Conservation (phyloP, 257 asterid species). For the Thymus quinquecostatus region DNA sequence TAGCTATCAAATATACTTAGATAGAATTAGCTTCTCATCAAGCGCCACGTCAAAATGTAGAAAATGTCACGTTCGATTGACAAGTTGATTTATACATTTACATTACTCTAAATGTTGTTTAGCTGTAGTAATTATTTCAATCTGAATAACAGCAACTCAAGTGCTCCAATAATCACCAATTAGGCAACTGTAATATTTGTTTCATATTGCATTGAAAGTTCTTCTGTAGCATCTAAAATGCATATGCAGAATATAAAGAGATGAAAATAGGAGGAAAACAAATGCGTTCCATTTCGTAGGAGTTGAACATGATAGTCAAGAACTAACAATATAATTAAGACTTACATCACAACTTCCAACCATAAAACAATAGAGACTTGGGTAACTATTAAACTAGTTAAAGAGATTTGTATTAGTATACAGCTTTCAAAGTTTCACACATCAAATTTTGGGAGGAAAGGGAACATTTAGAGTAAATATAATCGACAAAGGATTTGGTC, state of each 20-base stretch:
- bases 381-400: background rate
- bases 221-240: conserved; percentile 10
- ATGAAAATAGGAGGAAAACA: background rate
- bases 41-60: background rate
- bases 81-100: background rate
- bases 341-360: conserved; percentile 1
- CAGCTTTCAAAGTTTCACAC: background rate
- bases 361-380: background rate
- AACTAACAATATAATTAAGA: background rate
- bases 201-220: background rate
- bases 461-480: background rate
- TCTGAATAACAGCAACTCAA: background rate
- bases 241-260: background rate
- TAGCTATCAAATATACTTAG: background rate
- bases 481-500: too few species aligned
- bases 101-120: background rate
- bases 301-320: conserved; percentile 4
- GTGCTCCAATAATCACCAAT: background rate
- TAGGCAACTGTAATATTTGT: background rate
- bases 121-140: background rate
- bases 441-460: background rate
- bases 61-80: background rate
- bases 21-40: too few species aligned
- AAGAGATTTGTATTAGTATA: background rate
- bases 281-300: background rate